Evolutionary conservation across 2,329 filamentous ascomycete genomes (phyloP), one percentile per base, ranked within the genome.

Genomic region (Dothiorella sarmentorum): DNA sequence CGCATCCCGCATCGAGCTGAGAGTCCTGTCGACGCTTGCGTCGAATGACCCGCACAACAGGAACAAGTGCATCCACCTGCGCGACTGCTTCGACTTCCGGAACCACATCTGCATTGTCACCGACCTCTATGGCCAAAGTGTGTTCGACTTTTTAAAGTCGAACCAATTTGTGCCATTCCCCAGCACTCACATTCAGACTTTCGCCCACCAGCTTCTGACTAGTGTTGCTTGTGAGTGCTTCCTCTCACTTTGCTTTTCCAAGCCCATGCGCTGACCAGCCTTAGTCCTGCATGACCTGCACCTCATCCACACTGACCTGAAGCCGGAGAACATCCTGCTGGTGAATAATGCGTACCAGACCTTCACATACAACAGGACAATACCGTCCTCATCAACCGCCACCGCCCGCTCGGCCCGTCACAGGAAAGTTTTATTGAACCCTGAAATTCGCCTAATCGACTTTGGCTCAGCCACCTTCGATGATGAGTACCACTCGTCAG

Each of bases 141-240:
- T 99, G 55, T 99, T 99, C 71, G 94, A 99, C 75, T 99, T 99
- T 67, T 81, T 99, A 47, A 99, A 99, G 78, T 87, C 88, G 68
- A 97, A 97, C 70, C 84, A 85, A 63, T 99, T 99, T 70, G 91
- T 96, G 17, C 94, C 94, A 0, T 99, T 99, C 69, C 94, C 94
- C 11, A 97, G 95, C 79, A 97, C 92, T 64, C 94, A 99, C 74
- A 99, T 99, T 60, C 94, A 97, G 73, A 93, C 85, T 71, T 97
- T 99, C 79, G 94, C 94, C 47, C 86, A 93, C 51, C 94, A 99
- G 71, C 80, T 99, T 15, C 89, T 99, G 62, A 97, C 93, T n/a
- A 97, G 93, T 68, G 95, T 99, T 68, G 94, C 94, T 60, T 99
- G 91, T 96, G 78, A 81, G 90, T 85, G 38, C 6, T 27, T 53